Evolutionary conservation across 345 rosid genomes (phyloP).

Genomic region (Lumnitzera racemosa): DNA sequence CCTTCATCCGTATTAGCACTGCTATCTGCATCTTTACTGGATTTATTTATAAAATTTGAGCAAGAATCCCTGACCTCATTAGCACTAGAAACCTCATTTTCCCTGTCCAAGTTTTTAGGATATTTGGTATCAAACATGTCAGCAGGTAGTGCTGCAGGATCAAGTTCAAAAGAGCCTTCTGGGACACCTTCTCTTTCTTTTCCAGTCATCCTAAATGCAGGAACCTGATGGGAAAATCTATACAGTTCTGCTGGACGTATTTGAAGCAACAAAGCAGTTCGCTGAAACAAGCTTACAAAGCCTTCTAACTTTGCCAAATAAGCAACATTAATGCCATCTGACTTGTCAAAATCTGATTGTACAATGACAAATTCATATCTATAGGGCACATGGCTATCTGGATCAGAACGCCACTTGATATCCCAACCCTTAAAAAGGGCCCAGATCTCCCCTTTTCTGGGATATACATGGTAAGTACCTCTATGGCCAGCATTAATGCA

Average conservation of each 20-base stretch:
- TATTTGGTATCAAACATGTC: slow-evolving; percentile 12
- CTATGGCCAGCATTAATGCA: slow-evolving; percentile 9
- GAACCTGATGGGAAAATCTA: slow-evolving; percentile 73
- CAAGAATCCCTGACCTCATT: slow-evolving; percentile 10
- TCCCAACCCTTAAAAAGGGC: slow-evolving; percentile 78
- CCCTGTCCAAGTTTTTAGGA: slow-evolving; percentile 11
- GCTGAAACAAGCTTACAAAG: slow-evolving; percentile 61
- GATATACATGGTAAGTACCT: slow-evolving; percentile 36
- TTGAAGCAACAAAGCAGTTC: slow-evolving; percentile 23
- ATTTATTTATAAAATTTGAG: slow-evolving; percentile 11
- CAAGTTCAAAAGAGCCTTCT: slow-evolving; percentile 67
- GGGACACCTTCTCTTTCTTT: slow-evolving; percentile 68
- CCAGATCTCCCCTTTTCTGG: slow-evolving; percentile 79
- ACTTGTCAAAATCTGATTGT: slow-evolving; percentile 39
- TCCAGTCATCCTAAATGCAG: slow-evolving; percentile 65
- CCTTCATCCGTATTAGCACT: neutral
- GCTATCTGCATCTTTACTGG: neutral
- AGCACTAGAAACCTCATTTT: slow-evolving; percentile 10
- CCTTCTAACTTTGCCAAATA: slow-evolving; percentile 67
- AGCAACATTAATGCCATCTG: slow-evolving; percentile 55
- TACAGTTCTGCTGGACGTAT: slow-evolving; percentile 38
- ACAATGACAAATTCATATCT: slow-evolving; percentile 65
- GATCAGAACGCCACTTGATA: slow-evolving; percentile 40
- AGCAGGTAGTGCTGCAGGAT: slow-evolving; percentile 62
- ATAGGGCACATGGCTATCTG: slow-evolving; percentile 40